Evolutionary conservation across 352 stramenopile genomes (phyloP).

Genomic region (Phytopythium boreale): DNA sequence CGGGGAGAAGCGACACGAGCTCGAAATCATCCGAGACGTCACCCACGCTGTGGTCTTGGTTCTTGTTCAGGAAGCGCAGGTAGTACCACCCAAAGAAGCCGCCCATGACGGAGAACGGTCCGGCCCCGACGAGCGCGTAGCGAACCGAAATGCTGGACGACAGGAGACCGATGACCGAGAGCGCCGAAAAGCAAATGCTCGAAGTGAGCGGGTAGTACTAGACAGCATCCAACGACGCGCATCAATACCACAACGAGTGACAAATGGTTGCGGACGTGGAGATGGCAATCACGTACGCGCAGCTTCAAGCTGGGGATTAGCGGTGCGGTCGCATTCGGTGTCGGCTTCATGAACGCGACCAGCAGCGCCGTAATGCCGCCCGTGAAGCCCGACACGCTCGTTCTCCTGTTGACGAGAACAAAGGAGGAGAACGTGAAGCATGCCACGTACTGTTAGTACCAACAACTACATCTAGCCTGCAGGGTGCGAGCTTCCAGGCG

Average conservation of each 20-base stretch:
- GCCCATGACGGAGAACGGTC: slow-evolving; percentile 68
- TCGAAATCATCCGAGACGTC: slow-evolving; percentile 80
- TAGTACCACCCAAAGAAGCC: slow-evolving; percentile 86
- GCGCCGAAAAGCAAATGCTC: slow-evolving; percentile 43
- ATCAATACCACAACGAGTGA: not conserved
- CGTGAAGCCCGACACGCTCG: slow-evolving; percentile 71
- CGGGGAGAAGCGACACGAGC: slow-evolving; percentile 64
- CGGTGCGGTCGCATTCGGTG: slow-evolving; percentile 47
- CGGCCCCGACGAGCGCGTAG: slow-evolving; percentile 58
- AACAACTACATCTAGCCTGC: not conserved
- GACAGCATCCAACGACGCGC: not conserved
- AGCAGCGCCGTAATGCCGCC: slow-evolving; percentile 76
- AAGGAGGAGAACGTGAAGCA: not conserved
- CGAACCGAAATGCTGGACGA: slow-evolving; percentile 35
- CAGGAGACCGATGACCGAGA: slow-evolving; percentile 40
- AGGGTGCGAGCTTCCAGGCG: not conserved
- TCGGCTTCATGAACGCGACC: slow-evolving; percentile 80
- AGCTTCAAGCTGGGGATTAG: slow-evolving; percentile 58
- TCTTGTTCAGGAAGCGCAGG: slow-evolving; percentile 82
- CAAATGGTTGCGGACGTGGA: too few species aligned
- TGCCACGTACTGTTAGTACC: not conserved
- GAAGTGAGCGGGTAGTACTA: slow-evolving; percentile 73
- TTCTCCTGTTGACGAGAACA: slow-evolving; percentile 31
- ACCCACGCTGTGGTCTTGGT: slow-evolving; percentile 62
- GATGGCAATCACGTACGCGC: slow-evolving; percentile 34